A percentile compares a stretch with the other conserved stretches of the same genome.
Conservation (phyloP, 2,329 filamentous ascomycete species). For the Pseudocercospora macadamiae region DNA sequence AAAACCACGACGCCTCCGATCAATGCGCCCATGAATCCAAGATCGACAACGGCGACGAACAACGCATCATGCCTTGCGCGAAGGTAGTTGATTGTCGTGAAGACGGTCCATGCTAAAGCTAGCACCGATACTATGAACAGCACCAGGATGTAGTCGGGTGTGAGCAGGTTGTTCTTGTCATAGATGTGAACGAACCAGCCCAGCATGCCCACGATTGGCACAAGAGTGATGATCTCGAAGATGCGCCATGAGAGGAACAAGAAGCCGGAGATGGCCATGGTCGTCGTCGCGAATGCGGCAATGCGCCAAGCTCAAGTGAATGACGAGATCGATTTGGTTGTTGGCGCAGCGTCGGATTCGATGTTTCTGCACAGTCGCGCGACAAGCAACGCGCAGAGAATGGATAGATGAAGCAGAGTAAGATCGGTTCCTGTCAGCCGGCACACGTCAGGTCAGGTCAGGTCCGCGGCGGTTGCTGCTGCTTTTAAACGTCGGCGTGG, state of each 20-base stretch:
- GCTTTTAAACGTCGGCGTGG: not conserved
- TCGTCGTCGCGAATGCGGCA: not conserved
- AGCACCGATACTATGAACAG: constrained; percentile 68
- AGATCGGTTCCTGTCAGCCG: too few species aligned
- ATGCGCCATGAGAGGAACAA: constrained; percentile 66
- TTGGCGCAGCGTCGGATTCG: not conserved
- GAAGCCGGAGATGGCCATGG: constrained; percentile 56
- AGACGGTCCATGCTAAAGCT: constrained; percentile 63
- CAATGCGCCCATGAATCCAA: constrained; percentile 65
- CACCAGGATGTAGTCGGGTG: constrained; percentile 62
- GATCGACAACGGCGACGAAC: constrained; percentile 65
- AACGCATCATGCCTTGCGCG: constrained; percentile 61
- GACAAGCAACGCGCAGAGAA: not conserved
- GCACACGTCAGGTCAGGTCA: too few species aligned
- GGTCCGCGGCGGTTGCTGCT: not conserved
- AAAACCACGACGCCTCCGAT: constrained; percentile 64
- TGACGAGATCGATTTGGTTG: not conserved
- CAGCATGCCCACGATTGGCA: constrained; percentile 66
- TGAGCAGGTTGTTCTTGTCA: constrained; percentile 59
- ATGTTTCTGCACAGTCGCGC: not conserved
- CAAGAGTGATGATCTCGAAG: constrained; percentile 63
- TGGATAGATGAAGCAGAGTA: not conserved
- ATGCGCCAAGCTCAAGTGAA: not conserved
- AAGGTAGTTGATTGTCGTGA: constrained; percentile 62
- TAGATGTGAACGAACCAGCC: constrained; percentile 66